These are phyloP conservation scores for Globisporangium yorkense DNA, from an alignment of 352 stramenopile genomes.

Conservation along the genomic window DNA sequence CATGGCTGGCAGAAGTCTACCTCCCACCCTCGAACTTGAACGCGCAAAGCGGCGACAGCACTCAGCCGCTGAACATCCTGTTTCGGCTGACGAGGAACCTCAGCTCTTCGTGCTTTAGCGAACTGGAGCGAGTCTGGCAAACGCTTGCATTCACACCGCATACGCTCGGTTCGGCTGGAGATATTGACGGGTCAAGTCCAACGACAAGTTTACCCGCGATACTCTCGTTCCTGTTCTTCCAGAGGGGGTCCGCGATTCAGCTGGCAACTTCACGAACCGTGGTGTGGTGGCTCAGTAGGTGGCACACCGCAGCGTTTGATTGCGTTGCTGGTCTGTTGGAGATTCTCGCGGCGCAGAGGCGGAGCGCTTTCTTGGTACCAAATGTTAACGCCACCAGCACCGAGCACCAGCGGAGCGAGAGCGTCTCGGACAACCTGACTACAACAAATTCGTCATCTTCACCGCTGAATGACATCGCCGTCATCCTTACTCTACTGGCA, in stretches of 20 bases:
- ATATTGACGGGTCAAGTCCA: neutral
- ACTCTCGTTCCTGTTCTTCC: constrained; percentile 45
- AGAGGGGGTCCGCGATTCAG: constrained; percentile 25
- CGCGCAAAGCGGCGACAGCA: neutral
- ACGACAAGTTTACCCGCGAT: constrained; percentile 18
- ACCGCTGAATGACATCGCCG: constrained; percentile 25
- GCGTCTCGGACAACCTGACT: neutral
- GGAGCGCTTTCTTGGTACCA: neutral
- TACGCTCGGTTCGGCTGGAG: constrained; percentile 10
- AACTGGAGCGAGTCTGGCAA: constrained; percentile 65
- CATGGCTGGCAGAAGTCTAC: constrained; percentile 45
- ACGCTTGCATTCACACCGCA: constrained; percentile 38
- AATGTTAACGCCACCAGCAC: too few species aligned
- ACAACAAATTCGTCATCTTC: constrained; percentile 5
- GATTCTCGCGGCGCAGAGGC: neutral
- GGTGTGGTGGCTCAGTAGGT: constrained; percentile 63
- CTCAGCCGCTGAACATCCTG: constrained; percentile 32
- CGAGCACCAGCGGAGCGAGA: neutral
- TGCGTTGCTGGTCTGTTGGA: constrained; percentile 25
- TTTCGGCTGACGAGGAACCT: constrained; percentile 48
- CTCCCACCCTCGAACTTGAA: neutral
- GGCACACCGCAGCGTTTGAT: constrained; percentile 43
- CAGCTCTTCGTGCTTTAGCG: constrained; percentile 26
- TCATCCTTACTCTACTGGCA: constrained; percentile 24
- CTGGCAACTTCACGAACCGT: constrained; percentile 44